A percentile compares a stretch with the other conserved stretches of the same genome.
Evolutionary conservation across 306 rosid genomes (phyloP).

Genomic region (Pyrus bretschneideri): DNA sequence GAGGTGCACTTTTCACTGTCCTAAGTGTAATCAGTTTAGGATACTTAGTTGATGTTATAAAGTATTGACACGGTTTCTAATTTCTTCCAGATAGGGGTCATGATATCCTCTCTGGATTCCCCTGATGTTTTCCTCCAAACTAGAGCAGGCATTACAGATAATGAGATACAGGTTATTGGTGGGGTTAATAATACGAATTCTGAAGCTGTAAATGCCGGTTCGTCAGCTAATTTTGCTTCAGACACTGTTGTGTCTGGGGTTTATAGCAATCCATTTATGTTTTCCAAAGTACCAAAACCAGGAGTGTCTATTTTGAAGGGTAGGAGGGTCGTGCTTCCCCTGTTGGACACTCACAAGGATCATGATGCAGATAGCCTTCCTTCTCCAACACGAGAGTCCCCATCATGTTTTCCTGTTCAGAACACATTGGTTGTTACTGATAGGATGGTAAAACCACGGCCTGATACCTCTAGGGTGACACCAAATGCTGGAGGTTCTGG

Average conservation of each 20-base stretch:
- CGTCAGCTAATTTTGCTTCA: slow-evolving; percentile 33
- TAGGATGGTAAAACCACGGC: slow-evolving; percentile 26
- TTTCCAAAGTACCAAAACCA: slow-evolving; percentile 29
- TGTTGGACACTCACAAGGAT: slow-evolving; percentile 91
- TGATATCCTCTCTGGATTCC: slow-evolving; percentile 37
- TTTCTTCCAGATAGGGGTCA: slow-evolving; percentile 52
- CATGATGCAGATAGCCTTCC: slow-evolving; percentile 95
- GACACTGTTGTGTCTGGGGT: slow-evolving; percentile 11
- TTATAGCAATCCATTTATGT: slow-evolving; percentile 12
- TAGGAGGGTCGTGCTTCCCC: slow-evolving; percentile 64
- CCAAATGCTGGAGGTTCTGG: slow-evolving; percentile 35
- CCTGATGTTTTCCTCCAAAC: slow-evolving; percentile 11
- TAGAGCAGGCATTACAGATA: slow-evolving; percentile 21
- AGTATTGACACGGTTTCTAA: slow-evolving; percentile 22
- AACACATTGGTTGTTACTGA: slow-evolving; percentile 35
- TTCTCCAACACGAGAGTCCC: slow-evolving; percentile 80
- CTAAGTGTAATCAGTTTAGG: neutral
- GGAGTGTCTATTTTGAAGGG: slow-evolving; percentile 49
- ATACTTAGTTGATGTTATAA: slow-evolving; percentile 16
- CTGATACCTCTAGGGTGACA: slow-evolving; percentile 32
- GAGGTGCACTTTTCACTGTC: slow-evolving; percentile 44
- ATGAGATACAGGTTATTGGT: slow-evolving; percentile 11
- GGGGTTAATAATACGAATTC: slow-evolving; percentile 28
- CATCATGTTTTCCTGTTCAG: slow-evolving; percentile 41
- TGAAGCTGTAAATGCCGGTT: slow-evolving; percentile 20